Conservation (phyloP, 2,329 filamentous ascomycete species). For the Fusarium sp. region DNA sequence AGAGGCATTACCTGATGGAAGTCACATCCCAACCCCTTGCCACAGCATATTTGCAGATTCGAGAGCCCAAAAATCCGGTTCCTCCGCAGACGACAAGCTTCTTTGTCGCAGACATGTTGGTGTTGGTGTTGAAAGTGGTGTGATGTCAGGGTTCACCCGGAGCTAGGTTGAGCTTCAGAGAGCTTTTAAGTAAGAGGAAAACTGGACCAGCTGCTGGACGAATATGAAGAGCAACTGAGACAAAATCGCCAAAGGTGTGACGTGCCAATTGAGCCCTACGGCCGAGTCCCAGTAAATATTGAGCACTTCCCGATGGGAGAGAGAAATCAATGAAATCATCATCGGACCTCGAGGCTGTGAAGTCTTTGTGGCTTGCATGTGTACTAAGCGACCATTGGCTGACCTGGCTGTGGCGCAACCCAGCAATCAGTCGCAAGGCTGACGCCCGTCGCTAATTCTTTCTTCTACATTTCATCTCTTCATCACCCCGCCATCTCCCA, state of each 20-base stretch:
- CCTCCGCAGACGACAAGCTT: constrained; percentile 92
- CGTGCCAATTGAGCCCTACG: constrained; percentile 24
- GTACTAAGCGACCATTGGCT: constrained; percentile 19
- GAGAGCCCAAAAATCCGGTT: constrained; percentile 87
- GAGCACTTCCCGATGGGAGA: constrained; percentile 16
- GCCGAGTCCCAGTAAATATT: constrained; percentile 5
- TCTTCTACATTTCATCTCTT: constrained; percentile 1
- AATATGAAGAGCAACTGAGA: not conserved
- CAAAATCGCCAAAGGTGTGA: not conserved
- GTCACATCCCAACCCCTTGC: constrained; percentile 90
- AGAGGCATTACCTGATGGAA: constrained; percentile 79
- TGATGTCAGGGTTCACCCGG: constrained; percentile 18
- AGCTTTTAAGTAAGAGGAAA: not conserved
- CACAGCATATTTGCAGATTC: constrained; percentile 92
- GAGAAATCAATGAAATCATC: constrained; percentile 45
- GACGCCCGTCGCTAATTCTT: not conserved
- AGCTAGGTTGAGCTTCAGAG: constrained; percentile 10
- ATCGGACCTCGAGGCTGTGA: constrained; percentile 37
- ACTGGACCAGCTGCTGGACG: not conserved
- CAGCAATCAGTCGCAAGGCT: constrained; percentile 21
- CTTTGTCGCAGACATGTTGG: constrained; percentile 71
- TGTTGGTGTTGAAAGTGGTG: constrained; percentile 35
- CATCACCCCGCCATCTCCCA: not conserved
- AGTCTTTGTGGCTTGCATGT: constrained; percentile 18
- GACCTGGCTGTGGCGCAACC: constrained; percentile 18